Base-by-base conservation (phyloP, 1,284 basidiomycete species). In the Rhodotorula sp. region DNA sequence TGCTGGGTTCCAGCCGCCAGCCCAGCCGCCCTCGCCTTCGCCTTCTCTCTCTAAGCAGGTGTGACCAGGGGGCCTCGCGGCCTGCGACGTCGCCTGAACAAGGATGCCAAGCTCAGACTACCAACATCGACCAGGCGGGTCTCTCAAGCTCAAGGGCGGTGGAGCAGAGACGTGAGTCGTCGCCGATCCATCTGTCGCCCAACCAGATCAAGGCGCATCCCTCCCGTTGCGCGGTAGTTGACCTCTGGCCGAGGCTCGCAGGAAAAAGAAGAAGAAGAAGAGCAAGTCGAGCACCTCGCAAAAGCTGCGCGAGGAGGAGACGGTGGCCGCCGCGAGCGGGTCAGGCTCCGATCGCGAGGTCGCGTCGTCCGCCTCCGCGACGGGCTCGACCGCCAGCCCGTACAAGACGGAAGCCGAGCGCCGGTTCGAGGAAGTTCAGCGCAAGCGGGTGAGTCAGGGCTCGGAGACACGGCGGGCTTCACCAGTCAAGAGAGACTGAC, bases 341-440 rank as follows among this genome's bases (percentile, higher is more conserved):
- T 42, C 54, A 66, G 48, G 48, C 46, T 29, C 46, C 30, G 29
- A 49, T 30, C 60, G 69, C 57, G 22, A 66, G 37, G 66, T 1
- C 68, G 56, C 1, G 66, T 57, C 29, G 71, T 53, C 59, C 26
- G 53, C 46, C 5, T 33, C 37, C 15, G 54, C 20, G 42, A 8
- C 62, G 45, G 5, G 44, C 87, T 69, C 84, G 84, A 79, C 81
- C 37, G 49, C 80, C 80, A 72, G 85, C 45, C 42, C 53, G 53
- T 83, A 82, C 53, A 85, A 83, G 84, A 98, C 94, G 1, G 91
- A 93, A 45, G 93, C 95, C 1, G 93, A 97, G 84, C 86, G 85
- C 79, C 85, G 90, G 66, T 97, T 95, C 74, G 91, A 95, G 80
- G 90, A 95, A 82, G 86, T 86, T 18, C 91, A 93, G 83, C 86